Evolutionary conservation across 768 basidiomycete species (phyloP), one percentile per base, ranked within the genome.

Genomic region (Leccinum arenicola): DNA sequence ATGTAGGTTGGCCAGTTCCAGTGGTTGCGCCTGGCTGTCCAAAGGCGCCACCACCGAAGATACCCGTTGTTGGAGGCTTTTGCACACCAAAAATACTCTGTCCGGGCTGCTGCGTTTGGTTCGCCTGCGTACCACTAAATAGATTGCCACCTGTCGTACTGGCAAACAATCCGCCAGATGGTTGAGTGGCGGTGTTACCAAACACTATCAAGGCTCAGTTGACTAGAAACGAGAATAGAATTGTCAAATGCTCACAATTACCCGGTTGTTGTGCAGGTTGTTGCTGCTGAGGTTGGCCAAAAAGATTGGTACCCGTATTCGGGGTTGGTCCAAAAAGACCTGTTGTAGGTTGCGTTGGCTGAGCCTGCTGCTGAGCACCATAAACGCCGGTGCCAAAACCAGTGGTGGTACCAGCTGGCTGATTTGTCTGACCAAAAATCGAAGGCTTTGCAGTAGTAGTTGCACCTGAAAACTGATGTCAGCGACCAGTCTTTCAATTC

Each of bases 41-140:
- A 35, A 83, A 78, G 9, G 72, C 67, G n/a, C 74, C 74, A 62
- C 83, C 81, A 23, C 84, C 81, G n/a, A 86, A 85, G 25, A 84
- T 61, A 57, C 74, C 71, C 4, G 68, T 61, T 4, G 73, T 61
- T 25, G 74, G 56, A 50, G 75, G 64, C 60, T 76, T 79, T 17
- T 61, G 56, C 3, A 69, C 56, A 33, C 68, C 66, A 33, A 73
- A 73, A 14, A 68, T 71, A 62, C 54, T 64, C 57, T 73, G 75
- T 33, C 61, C 61, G 10, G 61, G 62, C n/a, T 81, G 79, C 60
- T 77, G 79, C 23, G 65, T 66, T 59, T 74, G 74, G 51, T 67
- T 71, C 40, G 72, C 71, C 54, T 76, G 80, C 14, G 65, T 65
- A 61, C 35, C 67, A 59, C 54, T 74, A 64, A 60, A 80, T 74